phyloP scores from a whole-genome alignment of 768 basidiomycete genomes.

The Pholiota conissans region DNA sequence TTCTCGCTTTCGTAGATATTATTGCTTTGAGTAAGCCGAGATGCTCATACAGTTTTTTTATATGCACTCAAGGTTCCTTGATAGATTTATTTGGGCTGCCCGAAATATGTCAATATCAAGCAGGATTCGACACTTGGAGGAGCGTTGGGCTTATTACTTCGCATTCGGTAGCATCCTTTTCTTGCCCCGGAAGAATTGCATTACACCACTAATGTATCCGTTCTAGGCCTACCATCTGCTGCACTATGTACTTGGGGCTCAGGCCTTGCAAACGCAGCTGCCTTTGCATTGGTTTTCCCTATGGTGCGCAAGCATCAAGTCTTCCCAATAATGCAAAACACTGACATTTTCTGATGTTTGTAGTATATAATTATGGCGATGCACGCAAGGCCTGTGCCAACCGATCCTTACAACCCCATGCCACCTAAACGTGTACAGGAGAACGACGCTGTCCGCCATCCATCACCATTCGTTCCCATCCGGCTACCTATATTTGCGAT shows the following conservation, averaged over 20 bases:
- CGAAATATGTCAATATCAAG: conserved; percentile 68
- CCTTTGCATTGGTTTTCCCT: conserved; percentile 84
- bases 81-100: conserved; percentile 77
- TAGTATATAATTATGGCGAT: conserved; percentile 87
- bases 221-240: conserved; percentile 69
- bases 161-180: conserved; percentile 59
- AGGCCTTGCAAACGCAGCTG: conserved; percentile 74
- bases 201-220: not conserved
- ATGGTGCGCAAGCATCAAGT: conserved; percentile 45
- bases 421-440: conserved; percentile 21
- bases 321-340: no score
- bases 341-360: no score
- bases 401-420: conserved; percentile 71
- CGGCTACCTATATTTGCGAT: conserved; percentile 74
- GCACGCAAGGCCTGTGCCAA: conserved; percentile 70
- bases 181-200: not conserved
- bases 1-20: conserved; percentile 57
- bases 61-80: not conserved
- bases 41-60: not conserved
- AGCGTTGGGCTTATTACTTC: conserved; percentile 88
- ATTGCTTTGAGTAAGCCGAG: conserved; percentile 78
- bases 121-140: conserved; percentile 75
- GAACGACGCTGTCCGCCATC: conserved; percentile 47
- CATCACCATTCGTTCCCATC: conserved; percentile 79
- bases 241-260: conserved; percentile 72